Conservation (phyloP, 768 basidiomycete species). For the Rossbeevera mucosa region DNA sequence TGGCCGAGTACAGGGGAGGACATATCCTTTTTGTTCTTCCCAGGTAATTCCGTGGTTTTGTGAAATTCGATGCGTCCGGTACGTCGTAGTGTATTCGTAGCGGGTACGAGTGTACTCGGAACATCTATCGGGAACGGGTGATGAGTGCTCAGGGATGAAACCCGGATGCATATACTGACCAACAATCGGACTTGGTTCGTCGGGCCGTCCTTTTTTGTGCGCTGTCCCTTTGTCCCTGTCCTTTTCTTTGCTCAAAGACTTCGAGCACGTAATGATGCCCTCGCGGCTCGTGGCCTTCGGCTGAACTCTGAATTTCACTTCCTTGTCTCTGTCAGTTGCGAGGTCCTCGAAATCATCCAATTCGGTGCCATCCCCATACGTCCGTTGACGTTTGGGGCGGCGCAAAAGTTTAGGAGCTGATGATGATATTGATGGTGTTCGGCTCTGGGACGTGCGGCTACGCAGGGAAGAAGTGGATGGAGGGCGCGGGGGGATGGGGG, state of each 20-base stretch:
- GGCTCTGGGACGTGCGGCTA: constrained; percentile 27
- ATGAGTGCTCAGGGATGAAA: constrained; percentile 1
- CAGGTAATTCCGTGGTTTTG: constrained; percentile 37
- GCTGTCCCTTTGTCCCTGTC: constrained; percentile 52
- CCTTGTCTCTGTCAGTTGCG: constrained; percentile 79
- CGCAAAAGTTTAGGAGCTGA: constrained; percentile 63
- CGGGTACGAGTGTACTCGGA: constrained; percentile 33
- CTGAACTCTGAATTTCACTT: constrained; percentile 68
- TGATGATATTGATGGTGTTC: constrained; percentile 35
- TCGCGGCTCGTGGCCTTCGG: constrained; percentile 62
- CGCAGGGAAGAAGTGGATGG: constrained; percentile 51
- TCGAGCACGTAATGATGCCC: constrained; percentile 45
- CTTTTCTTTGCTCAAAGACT: constrained; percentile 36
- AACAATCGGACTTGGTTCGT: constrained; percentile 32
- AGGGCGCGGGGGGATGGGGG: constrained; percentile 57
- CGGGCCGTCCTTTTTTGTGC: constrained; percentile 52
- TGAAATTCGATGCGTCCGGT: constrained; percentile 55
- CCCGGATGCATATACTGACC: constrained; percentile 36
- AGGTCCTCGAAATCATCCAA: constrained; percentile 86
- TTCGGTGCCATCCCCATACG: constrained; percentile 86
- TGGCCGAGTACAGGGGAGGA: constrained; percentile 42
- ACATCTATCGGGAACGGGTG: constrained; percentile 12
- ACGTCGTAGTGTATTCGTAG: constrained; percentile 54
- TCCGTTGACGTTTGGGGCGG: constrained; percentile 69
- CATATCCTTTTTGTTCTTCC: constrained; percentile 52